Percentiles rank a stretch among this genome's conserved stretches.
Evolutionary conservation across 2,329 filamentous ascomycete genomes (phyloP).

Genomic region (Colletotrichum caudatum): DNA sequence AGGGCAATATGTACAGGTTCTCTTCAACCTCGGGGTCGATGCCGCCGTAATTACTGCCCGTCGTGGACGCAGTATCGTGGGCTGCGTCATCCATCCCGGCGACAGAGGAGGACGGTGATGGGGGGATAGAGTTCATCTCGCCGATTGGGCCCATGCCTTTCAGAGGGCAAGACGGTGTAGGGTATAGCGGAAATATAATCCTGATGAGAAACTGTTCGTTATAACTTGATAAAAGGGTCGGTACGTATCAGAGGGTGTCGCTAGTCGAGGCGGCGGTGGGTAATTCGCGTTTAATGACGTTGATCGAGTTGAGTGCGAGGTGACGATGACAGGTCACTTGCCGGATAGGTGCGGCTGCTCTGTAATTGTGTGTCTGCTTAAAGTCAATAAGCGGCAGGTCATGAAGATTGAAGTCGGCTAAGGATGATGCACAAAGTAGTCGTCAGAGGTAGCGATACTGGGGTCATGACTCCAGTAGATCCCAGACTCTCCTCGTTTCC

Average conservation of each 20-base stretch:
- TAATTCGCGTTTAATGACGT: not conserved
- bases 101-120: conserved; percentile 11
- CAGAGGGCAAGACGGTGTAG: not conserved
- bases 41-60: conserved; percentile 48
- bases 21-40: conserved; percentile 53
- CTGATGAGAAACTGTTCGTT: not conserved
- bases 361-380: conserved; percentile 13
- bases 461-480: conserved; percentile 35
- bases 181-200: not conserved
- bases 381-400: conserved; percentile 6
- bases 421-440: conserved; percentile 21
- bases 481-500: conserved; percentile 24
- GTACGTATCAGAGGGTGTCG: not conserved
- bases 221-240: not conserved
- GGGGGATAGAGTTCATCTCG: conserved; percentile 32
- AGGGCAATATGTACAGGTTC: conserved; percentile 48
- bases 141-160: conserved; percentile 17
- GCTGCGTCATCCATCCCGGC: conserved; percentile 8
- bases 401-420: conserved; percentile 18
- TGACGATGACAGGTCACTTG: not conserved
- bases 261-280: not conserved
- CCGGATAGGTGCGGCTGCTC: not conserved
- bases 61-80: conserved; percentile 14
- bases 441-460: conserved; percentile 8
- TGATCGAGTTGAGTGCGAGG: not conserved